Base-by-base conservation (phyloP, 106 monocot genomes). In the Hemerocallis citrina region DNA sequence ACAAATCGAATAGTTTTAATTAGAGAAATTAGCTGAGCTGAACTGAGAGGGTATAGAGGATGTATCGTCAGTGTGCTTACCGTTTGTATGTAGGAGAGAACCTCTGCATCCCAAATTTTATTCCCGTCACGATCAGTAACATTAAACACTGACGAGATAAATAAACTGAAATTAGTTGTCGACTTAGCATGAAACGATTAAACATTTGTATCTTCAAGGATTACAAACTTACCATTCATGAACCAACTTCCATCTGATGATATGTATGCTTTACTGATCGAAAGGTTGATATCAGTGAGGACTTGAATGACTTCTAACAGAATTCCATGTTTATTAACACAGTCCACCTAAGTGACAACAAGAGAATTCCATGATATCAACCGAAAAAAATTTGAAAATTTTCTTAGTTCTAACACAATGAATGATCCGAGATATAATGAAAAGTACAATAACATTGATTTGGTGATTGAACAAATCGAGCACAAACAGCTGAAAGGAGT, bases 181-280 rank as follows among this genome's bases (percentile, higher is more conserved):
- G 11, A 3, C 16, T 54, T n/a, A 54, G 14, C 31, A 51, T 51
- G 2, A 19, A 46, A 46, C 41, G 2, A 46, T 46, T 25, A 55
- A 32, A 34, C 33, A 7, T 8, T 32, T 32, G 5, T 11, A 14
- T 34, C 15, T 61, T 41, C 17, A n/a, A 47, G 25, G 14, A 0
- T 28, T 42, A 20, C 6, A 36, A 9, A 3, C 33, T 58, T 66
- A 85, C 85, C 88, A 65, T 84, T 72, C 89, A 89, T 87, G 79
- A 79, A 79, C 87, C 87, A 87, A 7, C 63, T 59, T 32, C 75
- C 79, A 38, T 88, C 87, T 19, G 68, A 82, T 30, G 82, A 72
- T 55, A 88, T 76, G 66, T 88, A 76, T 15, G 78, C 82, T 56
- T 88, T 88, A 28, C 40, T 66, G 39, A 88, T 61, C 15, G 69